Percentiles rank a stretch among this genome's conserved stretches.
phyloP scores from a whole-genome alignment of 768 basidiomycete species.

The Cystofilobasidium bisporidii region DNA sequence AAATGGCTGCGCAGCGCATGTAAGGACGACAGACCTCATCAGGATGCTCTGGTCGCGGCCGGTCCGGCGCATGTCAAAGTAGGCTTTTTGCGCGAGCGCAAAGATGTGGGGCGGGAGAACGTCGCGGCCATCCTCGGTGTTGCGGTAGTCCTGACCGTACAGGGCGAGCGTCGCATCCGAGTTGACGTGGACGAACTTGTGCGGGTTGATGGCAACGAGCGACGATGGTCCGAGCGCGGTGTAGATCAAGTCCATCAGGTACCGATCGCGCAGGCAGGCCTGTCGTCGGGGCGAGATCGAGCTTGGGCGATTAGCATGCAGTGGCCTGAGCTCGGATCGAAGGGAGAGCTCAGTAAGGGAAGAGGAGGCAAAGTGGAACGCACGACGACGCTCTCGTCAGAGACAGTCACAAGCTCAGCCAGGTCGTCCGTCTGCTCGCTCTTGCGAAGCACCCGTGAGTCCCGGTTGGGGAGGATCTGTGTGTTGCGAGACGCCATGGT shows the following conservation, averaged over 20 bases:
- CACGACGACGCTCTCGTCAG: slow-evolving; percentile 23
- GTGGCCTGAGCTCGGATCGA: too few relatives aligned
- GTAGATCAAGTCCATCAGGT: slow-evolving; percentile 37
- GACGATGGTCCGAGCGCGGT: slow-evolving; percentile 46
- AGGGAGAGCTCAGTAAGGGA: background rate
- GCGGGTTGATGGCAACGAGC: slow-evolving; percentile 82
- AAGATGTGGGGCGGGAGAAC: slow-evolving; percentile 75
- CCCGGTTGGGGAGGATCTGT: slow-evolving; percentile 7
- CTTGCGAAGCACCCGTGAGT: background rate
- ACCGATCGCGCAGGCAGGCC: slow-evolving; percentile 40
- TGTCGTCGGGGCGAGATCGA: background rate
- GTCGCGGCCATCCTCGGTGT: slow-evolving; percentile 50
- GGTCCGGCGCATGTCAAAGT: slow-evolving; percentile 92
- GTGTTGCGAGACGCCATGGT: slow-evolving; percentile 7
- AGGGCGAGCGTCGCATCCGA: slow-evolving; percentile 74
- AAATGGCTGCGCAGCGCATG: background rate
- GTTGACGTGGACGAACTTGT: slow-evolving; percentile 76
- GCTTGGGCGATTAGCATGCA: too few relatives aligned
- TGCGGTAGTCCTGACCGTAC: slow-evolving; percentile 76
- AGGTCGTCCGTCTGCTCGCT: slow-evolving; percentile 27
- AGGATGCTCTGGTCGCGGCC: slow-evolving; percentile 84
- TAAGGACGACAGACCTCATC: slow-evolving; percentile 50
- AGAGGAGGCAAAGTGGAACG: background rate
- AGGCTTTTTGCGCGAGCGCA: slow-evolving; percentile 78
- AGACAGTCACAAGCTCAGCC: slow-evolving; percentile 12